Evolutionary conservation across 148 eudicot genomes (phyloP).

Genomic region (Rhododendron ovatum): DNA sequence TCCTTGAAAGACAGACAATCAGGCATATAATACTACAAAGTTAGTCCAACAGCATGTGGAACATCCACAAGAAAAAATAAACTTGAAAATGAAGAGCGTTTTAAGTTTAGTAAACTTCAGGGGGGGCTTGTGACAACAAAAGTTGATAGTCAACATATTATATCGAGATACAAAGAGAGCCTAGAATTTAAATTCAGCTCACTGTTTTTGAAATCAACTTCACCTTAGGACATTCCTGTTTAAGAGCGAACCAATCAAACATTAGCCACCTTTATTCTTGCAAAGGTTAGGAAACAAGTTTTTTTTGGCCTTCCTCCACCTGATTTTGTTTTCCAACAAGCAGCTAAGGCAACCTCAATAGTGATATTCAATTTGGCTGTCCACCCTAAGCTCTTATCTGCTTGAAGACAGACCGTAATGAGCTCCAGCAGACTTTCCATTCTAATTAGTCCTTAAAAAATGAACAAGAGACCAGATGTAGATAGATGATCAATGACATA

Average conservation of each 20-base stretch:
- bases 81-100: neutral
- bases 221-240: neutral
- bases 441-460: neutral
- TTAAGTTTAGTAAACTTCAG: neutral
- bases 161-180: neutral
- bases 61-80: neutral
- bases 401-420: neutral
- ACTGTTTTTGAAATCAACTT: neutral
- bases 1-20: neutral
- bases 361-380: neutral
- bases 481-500: conserved; percentile 2
- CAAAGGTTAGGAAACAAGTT: neutral
- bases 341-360: neutral
- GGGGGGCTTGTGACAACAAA: neutral
- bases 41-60: neutral
- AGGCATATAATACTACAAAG: neutral
- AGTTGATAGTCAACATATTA: neutral
- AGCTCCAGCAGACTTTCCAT: neutral
- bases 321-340: neutral
- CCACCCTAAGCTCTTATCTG: neutral
- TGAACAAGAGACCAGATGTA: neutral
- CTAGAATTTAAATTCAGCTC: neutral
- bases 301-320: neutral
- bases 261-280: neutral
- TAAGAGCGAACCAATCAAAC: neutral